These are phyloP conservation scores for Cylindrotheca closterium DNA, from an alignment of 108 stramenopile genomes.

Conservation along the genomic window DNA sequence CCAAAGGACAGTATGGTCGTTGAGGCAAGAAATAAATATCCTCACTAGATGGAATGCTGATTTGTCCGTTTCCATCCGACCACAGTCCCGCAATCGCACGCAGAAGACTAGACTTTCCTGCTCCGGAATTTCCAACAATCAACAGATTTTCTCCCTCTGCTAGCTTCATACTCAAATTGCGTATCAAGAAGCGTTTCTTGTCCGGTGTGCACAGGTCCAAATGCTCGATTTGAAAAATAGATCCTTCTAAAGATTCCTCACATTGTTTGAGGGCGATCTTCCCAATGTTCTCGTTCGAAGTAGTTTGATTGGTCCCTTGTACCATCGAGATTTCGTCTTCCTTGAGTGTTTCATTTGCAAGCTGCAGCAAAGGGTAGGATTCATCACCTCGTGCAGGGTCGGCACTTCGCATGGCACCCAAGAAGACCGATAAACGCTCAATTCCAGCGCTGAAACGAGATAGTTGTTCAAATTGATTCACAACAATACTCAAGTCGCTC, in stretches of 20 bases:
- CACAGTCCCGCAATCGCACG: conserved; percentile 94
- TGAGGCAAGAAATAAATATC: conserved; percentile 95
- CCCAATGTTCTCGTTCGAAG: conserved; percentile 14
- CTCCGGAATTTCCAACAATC: conserved; percentile 89
- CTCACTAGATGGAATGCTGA: conserved; percentile 67
- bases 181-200: conserved; percentile 62
- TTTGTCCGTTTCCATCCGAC: conserved; percentile 79
- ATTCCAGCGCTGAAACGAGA: conserved; percentile 88
- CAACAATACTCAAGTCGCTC: conserved; percentile 80
- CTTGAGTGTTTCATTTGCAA: conserved; percentile 5
- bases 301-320: too few species aligned
- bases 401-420: conserved; percentile 68
- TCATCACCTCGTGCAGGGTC: conserved; percentile 46
- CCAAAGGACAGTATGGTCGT: conserved; percentile 90
- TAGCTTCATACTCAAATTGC: conserved; percentile 54
- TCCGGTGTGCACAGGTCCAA: conserved; percentile 82
- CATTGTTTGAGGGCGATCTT: conserved; percentile 31
- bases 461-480: conserved; percentile 93
- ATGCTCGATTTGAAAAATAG: conserved; percentile 45
- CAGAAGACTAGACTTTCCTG: conserved; percentile 84
- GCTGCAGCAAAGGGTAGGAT: conserved; percentile 20
- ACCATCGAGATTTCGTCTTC: background rate
- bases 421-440: conserved; percentile 82
- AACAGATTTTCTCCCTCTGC: conserved; percentile 75
- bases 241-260: background rate